Conservation (phyloP, 495 filamentous ascomycete species). For the Trichoderma parareesei region DNA sequence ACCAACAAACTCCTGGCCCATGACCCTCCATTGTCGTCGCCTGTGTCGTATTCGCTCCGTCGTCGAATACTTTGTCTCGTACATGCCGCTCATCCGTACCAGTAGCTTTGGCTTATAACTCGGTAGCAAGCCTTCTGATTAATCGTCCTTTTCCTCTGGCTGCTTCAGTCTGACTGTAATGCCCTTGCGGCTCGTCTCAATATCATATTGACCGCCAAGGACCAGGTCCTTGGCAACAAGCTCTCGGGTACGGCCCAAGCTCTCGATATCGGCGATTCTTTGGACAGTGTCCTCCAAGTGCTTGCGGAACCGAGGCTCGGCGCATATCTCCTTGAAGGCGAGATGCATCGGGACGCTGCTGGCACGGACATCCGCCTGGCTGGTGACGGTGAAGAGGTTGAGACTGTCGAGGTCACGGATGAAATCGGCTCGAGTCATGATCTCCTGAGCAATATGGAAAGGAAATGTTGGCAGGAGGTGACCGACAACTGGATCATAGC, state of each 20-base stretch:
- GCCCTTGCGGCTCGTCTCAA: constrained; percentile 33
- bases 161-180: constrained; percentile 8
- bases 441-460: constrained; percentile 71
- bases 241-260: constrained; percentile 83
- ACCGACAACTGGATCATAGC: constrained; percentile 54
- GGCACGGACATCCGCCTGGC: constrained; percentile 76
- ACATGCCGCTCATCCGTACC: neutral
- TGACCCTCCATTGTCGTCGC: neutral
- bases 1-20: neutral
- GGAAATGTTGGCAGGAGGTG: constrained; percentile 76
- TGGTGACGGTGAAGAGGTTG: constrained; percentile 94
- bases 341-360: constrained; percentile 94
- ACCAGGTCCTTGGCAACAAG: constrained; percentile 76
- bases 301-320: constrained; percentile 63
- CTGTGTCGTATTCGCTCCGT: neutral
- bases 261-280: constrained; percentile 84
- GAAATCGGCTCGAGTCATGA: constrained; percentile 96
- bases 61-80: neutral
- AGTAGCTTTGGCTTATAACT: neutral
- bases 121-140: neutral
- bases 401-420: constrained; percentile 86
- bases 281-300: constrained; percentile 75
- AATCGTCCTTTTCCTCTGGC: constrained; percentile 7
- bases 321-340: constrained; percentile 78
- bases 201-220: constrained; percentile 68